These are phyloP conservation scores for Rubia yunnanensis DNA, from an alignment of 257 asterid genomes.

Conservation along the genomic window DNA sequence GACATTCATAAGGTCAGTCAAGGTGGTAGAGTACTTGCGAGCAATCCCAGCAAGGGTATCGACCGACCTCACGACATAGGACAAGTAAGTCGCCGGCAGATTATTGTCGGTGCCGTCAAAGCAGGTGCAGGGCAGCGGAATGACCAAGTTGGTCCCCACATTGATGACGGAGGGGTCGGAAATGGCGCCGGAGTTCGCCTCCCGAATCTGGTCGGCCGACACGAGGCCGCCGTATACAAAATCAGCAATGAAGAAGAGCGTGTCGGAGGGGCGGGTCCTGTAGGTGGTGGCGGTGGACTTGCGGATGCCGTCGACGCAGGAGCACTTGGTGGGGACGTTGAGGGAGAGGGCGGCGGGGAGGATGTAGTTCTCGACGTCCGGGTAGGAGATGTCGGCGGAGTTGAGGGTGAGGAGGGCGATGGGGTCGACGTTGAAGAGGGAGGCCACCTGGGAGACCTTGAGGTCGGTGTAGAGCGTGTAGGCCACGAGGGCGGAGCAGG, in stretches of 20 bases:
- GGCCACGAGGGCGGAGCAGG: constrained; percentile 69
- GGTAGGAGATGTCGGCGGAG: constrained; percentile 62
- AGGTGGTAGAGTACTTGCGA: constrained; percentile 52
- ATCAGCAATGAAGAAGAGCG: constrained; percentile 49
- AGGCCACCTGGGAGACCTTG: constrained; percentile 80
- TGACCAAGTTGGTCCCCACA: constrained; percentile 50
- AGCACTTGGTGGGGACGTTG: constrained; percentile 59
- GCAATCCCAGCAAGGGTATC: constrained; percentile 79
- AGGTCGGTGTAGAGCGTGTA: constrained; percentile 96
- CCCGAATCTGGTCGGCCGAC: constrained; percentile 77
- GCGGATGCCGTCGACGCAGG: constrained; percentile 86
- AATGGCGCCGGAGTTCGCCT: constrained; percentile 53
- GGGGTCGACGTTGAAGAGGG: constrained; percentile 84
- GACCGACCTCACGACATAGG: constrained; percentile 57
- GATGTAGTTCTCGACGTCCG: constrained; percentile 92
- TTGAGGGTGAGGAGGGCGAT: constrained; percentile 69
- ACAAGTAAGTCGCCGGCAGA: constrained; percentile 74
- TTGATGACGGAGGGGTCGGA: constrained; percentile 59
- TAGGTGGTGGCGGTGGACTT: constrained; percentile 52
- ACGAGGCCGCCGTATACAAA: constrained; percentile 66
- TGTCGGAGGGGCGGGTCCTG: constrained; percentile 81
- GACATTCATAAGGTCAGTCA: constrained; percentile 80
- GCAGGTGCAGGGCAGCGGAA: constrained; percentile 97
- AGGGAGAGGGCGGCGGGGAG: constrained; percentile 75
- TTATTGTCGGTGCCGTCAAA: constrained; percentile 75